Evolutionary conservation across 805 yeast genomes (phyloP).

Genomic region (Ogataea trehaloabstinens): DNA sequence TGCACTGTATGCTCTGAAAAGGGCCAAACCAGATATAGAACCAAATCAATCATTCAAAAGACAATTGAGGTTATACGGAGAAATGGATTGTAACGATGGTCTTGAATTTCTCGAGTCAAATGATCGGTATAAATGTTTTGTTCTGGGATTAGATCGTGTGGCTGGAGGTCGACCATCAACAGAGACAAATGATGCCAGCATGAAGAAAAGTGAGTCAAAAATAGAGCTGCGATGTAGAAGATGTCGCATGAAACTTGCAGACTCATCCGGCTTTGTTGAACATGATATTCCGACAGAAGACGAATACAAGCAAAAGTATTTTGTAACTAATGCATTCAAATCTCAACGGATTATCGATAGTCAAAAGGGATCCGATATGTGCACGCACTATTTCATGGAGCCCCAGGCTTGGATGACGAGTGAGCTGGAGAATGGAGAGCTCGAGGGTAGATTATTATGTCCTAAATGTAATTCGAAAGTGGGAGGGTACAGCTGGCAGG

Average conservation of each 20-base stretch:
- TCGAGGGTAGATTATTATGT: slow-evolving; percentile 86
- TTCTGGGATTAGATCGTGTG: not conserved
- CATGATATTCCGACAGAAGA: slow-evolving; percentile 64
- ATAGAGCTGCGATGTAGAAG: slow-evolving; percentile 65
- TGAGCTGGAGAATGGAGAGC: slow-evolving; percentile 66
- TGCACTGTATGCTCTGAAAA: slow-evolving; percentile 72
- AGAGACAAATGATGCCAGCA: slow-evolving; percentile 3
- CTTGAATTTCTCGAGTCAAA: slow-evolving; percentile 18
- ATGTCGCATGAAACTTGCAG: slow-evolving; percentile 73
- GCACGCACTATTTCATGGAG: slow-evolving; percentile 86
- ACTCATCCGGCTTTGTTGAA: slow-evolving; percentile 54
- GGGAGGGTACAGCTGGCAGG: slow-evolving; percentile 94
- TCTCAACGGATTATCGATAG: slow-evolving; percentile 58
- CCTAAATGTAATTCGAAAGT: slow-evolving; percentile 82
- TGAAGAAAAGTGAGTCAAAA: slow-evolving; percentile 1
- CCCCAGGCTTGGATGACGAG: slow-evolving; percentile 91
- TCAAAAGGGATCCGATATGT: slow-evolving; percentile 53
- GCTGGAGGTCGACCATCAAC: not conserved
- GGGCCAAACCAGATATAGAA: slow-evolving; percentile 56
- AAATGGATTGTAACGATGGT: slow-evolving; percentile 38
- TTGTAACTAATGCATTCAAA: slow-evolving; percentile 61
- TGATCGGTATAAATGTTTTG: slow-evolving; percentile 37
- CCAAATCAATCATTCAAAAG: slow-evolving; percentile 76
- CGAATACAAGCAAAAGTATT: slow-evolving; percentile 62
- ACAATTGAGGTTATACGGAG: slow-evolving; percentile 66